Percentiles rank a stretch among this genome's conserved stretches.
Conservation (phyloP, 2,329 filamentous ascomycete genomes). For the Botrytis elliptica region DNA sequence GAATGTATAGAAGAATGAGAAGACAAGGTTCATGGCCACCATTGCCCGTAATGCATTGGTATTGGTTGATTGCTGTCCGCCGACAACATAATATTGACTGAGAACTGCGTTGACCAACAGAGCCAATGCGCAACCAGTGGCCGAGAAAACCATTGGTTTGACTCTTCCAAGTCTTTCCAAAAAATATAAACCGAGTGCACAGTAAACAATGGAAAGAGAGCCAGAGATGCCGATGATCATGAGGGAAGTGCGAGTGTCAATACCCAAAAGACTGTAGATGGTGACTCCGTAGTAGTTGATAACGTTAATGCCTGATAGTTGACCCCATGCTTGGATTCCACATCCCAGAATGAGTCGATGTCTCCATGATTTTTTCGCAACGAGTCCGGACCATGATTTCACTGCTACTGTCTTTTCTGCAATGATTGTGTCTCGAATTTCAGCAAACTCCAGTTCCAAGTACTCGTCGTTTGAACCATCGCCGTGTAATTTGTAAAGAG, state of each 20-base stretch:
- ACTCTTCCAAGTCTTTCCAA: slow-evolving; percentile 39
- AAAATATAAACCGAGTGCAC: slow-evolving; percentile 41
- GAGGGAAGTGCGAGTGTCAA: slow-evolving; percentile 46
- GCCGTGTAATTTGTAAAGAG: slow-evolving; percentile 56
- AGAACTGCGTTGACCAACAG: slow-evolving; percentile 55
- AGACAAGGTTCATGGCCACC: slow-evolving; percentile 36
- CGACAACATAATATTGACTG: slow-evolving; percentile 50
- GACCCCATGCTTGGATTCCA: background rate
- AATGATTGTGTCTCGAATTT: slow-evolving; percentile 53
- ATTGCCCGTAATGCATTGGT: background rate
- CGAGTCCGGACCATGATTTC: background rate
- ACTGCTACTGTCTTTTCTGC: slow-evolving; percentile 49
- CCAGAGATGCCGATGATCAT: slow-evolving; percentile 53
- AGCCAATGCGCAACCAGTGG: slow-evolving; percentile 49
- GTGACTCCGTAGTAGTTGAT: slow-evolving; percentile 39
- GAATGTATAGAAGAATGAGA: slow-evolving; percentile 47
- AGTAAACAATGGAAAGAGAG: slow-evolving; percentile 48
- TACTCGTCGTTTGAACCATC: slow-evolving; percentile 43
- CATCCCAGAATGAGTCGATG: background rate
- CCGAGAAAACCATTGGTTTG: slow-evolving; percentile 43
- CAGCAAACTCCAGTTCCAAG: slow-evolving; percentile 48
- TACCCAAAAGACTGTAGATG: slow-evolving; percentile 61
- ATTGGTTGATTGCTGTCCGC: slow-evolving; percentile 39
- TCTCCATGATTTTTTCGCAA: background rate
- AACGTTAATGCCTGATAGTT: background rate